These are phyloP conservation scores for Cryphonectria carpinicola DNA, from an alignment of 2,329 filamentous ascomycete genomes.

Conservation along the genomic window DNA sequence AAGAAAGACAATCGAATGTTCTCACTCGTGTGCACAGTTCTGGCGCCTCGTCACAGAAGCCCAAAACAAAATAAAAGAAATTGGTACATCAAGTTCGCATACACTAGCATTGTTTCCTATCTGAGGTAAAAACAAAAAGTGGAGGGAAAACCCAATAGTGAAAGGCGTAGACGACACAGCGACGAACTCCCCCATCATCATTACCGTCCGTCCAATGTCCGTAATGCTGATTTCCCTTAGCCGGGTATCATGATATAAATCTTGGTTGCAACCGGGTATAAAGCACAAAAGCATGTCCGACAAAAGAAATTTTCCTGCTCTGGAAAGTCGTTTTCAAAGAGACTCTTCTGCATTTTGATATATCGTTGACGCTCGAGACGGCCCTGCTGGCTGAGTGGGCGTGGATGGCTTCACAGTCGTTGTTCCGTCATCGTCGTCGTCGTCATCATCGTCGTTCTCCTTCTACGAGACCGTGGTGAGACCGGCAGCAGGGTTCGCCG, in stretches of 20 bases:
- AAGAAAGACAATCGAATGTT: too few relatives aligned
- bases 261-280: constrained; percentile 23
- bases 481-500: constrained; percentile 6
- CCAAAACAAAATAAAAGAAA: too few relatives aligned
- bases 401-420: neutral
- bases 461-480: constrained; percentile 15
- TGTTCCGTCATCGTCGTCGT: neutral
- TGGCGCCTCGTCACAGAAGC: neutral
- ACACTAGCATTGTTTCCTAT: constrained; percentile 7
- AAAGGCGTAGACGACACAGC: neutral
- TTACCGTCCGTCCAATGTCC: neutral
- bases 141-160: neutral
- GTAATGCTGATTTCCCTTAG: constrained; percentile 17
- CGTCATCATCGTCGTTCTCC: neutral
- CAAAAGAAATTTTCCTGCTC: constrained; percentile 8
- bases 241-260: constrained; percentile 25
- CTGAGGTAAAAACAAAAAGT: neutral
- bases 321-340: neutral
- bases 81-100: neutral
- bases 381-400: neutral
- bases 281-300: constrained; percentile 19
- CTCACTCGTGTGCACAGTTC: too few relatives aligned
- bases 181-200: constrained; percentile 9
- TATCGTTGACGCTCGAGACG: constrained; percentile 17
- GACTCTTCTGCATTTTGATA: constrained; percentile 18